A percentile compares a stretch with the other conserved stretches of the same genome.
These are phyloP conservation scores for Pseudopediastrum boryanum DNA, from an alignment of 139 green algal species.

Conservation along the genomic window DNA sequence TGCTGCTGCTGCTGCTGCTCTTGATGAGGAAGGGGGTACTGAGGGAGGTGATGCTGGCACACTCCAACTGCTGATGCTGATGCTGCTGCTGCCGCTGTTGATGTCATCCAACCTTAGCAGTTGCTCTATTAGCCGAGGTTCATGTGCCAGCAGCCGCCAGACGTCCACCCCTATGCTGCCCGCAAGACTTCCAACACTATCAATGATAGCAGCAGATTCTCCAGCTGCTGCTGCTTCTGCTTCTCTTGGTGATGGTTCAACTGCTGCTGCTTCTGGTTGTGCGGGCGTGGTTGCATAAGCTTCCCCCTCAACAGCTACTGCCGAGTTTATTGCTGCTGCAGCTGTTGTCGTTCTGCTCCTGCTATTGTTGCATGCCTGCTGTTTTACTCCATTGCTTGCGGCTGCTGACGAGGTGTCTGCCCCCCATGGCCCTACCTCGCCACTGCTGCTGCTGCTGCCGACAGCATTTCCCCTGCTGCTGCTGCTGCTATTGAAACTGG, in stretches of 20 bases:
- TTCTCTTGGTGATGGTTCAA: not conserved
- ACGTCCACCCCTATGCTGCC: not conserved
- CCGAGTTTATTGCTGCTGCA: too few species aligned
- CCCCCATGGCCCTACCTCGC: not conserved
- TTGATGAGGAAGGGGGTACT: too few species aligned
- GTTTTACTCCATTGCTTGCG: too few species aligned
- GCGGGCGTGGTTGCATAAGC: too few species aligned
- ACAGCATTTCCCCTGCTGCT: conserved; percentile 4
- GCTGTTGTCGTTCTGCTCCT: not conserved
- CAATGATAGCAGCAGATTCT: not conserved
- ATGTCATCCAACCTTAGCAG: not conserved
- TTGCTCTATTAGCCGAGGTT: not conserved
- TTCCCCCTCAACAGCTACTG: too few species aligned
- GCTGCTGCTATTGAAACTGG: not conserved
- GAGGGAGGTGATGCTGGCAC: not conserved
- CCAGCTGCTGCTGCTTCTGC: not conserved
- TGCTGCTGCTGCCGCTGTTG: not conserved
- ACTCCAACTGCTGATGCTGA: conserved; percentile 6
- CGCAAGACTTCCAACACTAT: not conserved
- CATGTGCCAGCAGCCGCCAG: not conserved
- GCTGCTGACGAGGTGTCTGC: not conserved
- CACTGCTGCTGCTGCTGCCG: not conserved
- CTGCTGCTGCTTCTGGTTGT: not conserved
- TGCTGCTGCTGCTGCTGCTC: not conserved
- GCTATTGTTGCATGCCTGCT: not conserved